Evolutionary conservation across 2,329 filamentous ascomycete species (phyloP).

Genomic region (Sporothrix curviconia): DNA sequence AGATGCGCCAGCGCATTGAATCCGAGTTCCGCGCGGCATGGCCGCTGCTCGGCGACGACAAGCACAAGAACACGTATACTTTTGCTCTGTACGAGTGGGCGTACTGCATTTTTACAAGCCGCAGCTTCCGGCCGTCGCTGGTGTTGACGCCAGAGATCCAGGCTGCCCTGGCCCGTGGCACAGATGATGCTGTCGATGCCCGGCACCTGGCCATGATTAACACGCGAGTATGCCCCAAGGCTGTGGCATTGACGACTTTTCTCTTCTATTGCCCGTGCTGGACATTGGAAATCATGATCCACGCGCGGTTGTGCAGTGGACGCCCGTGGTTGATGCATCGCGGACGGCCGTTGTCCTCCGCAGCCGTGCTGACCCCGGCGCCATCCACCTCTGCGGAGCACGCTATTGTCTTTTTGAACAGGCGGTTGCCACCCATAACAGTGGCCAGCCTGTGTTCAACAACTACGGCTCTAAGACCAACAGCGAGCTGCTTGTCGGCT

Average conservation of each 20-base stretch:
- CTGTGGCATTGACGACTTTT: constrained; percentile 49
- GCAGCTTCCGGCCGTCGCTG: constrained; percentile 58
- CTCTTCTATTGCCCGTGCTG: constrained; percentile 62
- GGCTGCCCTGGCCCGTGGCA: background rate
- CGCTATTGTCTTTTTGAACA: constrained; percentile 36
- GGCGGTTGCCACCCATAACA: constrained; percentile 35
- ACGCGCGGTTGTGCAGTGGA: constrained; percentile 53
- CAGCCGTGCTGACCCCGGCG: background rate
- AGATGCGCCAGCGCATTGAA: constrained; percentile 42
- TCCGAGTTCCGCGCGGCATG: constrained; percentile 36
- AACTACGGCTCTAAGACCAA: constrained; percentile 72
- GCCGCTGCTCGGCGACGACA: background rate
- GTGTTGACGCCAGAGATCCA: constrained; percentile 36
- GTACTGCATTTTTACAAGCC: constrained; percentile 57
- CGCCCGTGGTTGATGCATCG: constrained; percentile 32
- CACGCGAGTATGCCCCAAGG: constrained; percentile 24
- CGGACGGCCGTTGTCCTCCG: background rate
- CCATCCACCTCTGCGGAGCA: background rate
- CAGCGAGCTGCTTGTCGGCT: constrained; percentile 59
- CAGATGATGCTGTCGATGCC: background rate
- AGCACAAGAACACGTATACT: constrained; percentile 36
- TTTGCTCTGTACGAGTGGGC: constrained; percentile 56
- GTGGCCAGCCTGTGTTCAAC: constrained; percentile 56
- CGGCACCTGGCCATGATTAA: background rate
- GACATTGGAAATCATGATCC: constrained; percentile 68